Base-by-base conservation (phyloP, 2,329 filamentous ascomycete genomes). In the Endocalyx cinctus region DNA sequence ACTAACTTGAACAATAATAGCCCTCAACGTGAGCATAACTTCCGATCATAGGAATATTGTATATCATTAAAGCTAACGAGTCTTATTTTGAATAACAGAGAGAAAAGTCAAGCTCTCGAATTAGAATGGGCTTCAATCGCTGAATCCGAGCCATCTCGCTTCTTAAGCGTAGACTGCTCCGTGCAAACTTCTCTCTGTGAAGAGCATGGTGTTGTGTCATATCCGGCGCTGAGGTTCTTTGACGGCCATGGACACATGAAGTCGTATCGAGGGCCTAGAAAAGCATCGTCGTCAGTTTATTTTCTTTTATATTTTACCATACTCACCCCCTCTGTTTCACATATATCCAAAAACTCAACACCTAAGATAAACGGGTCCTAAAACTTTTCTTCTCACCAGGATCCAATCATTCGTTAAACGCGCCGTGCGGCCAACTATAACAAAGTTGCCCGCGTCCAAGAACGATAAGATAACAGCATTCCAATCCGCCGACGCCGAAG, bases 181-280 rank as follows among this genome's bases (percentile, higher is more conserved):
- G 35, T 41, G 2, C 43, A 54, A 3, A n/a, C 43, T 3, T 39
- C 50, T 6, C 41, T 69, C n/a, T 73, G 69, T 44, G 41, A 54
- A 30, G 57, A 65, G 17, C 49, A 59, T 28, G 55, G 59, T 16
- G 53, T 73, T 18, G 52, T 55, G 10, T 70, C 68, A 1, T 70
- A 66, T 38, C 69, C 69, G 3, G 56, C 69, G 6, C 60, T 74
- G 22, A 60, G 69, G 0, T 58, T 66, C 8, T 67, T 66, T 37
- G 56, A 56, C 25, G 47, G 50, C 4, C 50, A 59, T 17, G 54
- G 58, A 3, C 40, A 45, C 5, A 53, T 54, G 29, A 49, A 44
- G 10, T 48, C 63, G 31, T 72, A 72, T 42, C 59, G 69, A 22
- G 69, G 70, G 1, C 56, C 62, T 1, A 56, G 67, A 14, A 62